Conservation (phyloP, 2,329 filamentous ascomycete species). For the Chaetomiaceae sp. region DNA sequence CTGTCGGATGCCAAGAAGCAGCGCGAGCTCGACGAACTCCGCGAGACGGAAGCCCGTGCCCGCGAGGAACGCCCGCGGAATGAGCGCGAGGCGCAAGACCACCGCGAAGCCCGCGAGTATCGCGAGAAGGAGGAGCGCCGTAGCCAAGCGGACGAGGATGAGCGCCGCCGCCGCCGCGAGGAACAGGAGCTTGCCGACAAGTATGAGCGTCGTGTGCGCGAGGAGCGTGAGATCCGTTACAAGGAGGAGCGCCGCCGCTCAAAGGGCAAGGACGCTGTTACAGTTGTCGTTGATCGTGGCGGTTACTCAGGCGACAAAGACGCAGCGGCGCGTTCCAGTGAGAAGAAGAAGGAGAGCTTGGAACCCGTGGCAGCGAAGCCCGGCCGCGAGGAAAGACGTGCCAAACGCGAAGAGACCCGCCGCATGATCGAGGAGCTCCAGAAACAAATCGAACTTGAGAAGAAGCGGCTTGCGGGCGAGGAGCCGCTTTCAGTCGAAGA, state of each 20-base stretch:
- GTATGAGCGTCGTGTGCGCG: slow-evolving; percentile 27
- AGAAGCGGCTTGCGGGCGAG: slow-evolving; percentile 22
- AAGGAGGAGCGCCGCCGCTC: slow-evolving; percentile 25
- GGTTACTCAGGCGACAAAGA: slow-evolving; percentile 12
- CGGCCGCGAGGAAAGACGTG: slow-evolving; percentile 23
- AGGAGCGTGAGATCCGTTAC: slow-evolving; percentile 23
- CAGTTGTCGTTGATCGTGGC: slow-evolving; percentile 21
- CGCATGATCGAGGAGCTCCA: slow-evolving; percentile 26
- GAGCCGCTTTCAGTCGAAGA: slow-evolving; percentile 21
- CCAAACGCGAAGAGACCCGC: slow-evolving; percentile 22
- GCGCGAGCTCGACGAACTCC: slow-evolving; percentile 23
- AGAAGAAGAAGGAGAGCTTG: slow-evolving; percentile 9
- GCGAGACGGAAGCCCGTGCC: slow-evolving; percentile 12
- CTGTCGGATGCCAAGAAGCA: slow-evolving; percentile 32
- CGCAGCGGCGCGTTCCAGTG: background rate
- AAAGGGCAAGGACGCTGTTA: slow-evolving; percentile 22
- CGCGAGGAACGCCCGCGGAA: slow-evolving; percentile 19
- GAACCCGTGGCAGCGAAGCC: slow-evolving; percentile 18
- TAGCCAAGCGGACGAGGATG: slow-evolving; percentile 20
- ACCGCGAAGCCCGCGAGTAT: slow-evolving; percentile 24
- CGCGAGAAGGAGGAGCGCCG: slow-evolving; percentile 25
- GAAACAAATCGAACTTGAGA: slow-evolving; percentile 25
- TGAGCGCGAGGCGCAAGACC: slow-evolving; percentile 26
- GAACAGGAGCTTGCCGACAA: slow-evolving; percentile 27
- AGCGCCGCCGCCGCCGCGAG: slow-evolving; percentile 22